These are phyloP conservation scores for Hemileccinum rubropunctum DNA, from an alignment of 768 basidiomycete species.

Conservation along the genomic window DNA sequence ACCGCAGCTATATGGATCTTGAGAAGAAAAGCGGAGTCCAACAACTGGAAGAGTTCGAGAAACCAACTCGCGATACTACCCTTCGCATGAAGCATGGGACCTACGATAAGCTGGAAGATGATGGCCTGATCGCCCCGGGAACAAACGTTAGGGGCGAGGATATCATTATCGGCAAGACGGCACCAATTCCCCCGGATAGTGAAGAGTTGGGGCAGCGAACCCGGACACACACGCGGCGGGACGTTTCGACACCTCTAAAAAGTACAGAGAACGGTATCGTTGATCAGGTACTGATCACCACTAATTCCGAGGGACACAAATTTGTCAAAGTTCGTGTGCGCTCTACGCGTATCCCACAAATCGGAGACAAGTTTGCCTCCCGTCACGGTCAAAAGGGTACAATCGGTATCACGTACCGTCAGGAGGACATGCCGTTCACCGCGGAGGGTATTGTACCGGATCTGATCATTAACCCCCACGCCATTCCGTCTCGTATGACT, in stretches of 20 bases:
- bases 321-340: constrained; percentile 98
- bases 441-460: constrained; percentile 96
- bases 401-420: constrained; percentile 98
- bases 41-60: constrained; percentile 94
- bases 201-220: constrained; percentile 97
- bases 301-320: constrained; percentile 93
- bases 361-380: constrained; percentile 98
- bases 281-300: constrained; percentile 95
- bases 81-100: constrained; percentile 97
- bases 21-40: constrained; percentile 96
- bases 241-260: constrained; percentile 97
- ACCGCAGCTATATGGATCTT: constrained; percentile 96
- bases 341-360: constrained; percentile 95
- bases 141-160: constrained; percentile 95
- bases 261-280: constrained; percentile 98
- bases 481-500: constrained; percentile 99
- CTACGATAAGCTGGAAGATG: constrained; percentile 96
- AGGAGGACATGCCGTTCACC: constrained; percentile 99
- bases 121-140: constrained; percentile 94
- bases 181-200: constrained; percentile 93
- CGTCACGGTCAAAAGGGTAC: constrained; percentile 99
- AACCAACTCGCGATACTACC: constrained; percentile 89
- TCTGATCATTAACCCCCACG: constrained; percentile 98
- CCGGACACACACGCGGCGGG: constrained; percentile 88
- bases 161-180: constrained; percentile 99